A percentile compares a stretch with the other conserved stretches of the same genome.
phyloP scores from a whole-genome alignment of 495 filamentous ascomycete genomes.

The Aspergillus leporis region DNA sequence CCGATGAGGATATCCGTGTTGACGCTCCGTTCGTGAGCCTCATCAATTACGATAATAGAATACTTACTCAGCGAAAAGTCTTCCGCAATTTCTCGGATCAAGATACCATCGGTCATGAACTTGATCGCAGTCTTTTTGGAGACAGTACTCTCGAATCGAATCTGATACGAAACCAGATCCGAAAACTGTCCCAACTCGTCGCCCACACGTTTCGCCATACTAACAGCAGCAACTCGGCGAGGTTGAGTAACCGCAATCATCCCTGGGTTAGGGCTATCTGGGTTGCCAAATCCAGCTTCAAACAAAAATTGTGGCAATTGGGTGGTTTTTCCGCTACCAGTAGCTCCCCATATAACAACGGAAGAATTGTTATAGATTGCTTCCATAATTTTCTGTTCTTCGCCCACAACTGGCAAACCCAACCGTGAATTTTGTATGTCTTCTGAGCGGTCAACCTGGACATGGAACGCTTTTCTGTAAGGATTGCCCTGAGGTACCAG shows the following conservation, averaged over 20 bases:
- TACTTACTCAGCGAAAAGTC: conserved; percentile 94
- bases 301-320: conserved; percentile 95
- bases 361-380: conserved; percentile 85
- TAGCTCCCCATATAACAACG: conserved; percentile 92
- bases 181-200: conserved; percentile 73
- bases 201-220: conserved; percentile 89
- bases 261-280: conserved; percentile 74
- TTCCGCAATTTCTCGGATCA: conserved; percentile 85
- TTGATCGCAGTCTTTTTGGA: conserved; percentile 89
- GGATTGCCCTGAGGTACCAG: conserved; percentile 59
- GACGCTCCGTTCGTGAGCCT: conserved; percentile 95
- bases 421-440: conserved; percentile 77
- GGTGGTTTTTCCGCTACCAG: conserved; percentile 96
- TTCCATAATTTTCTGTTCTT: conserved; percentile 99
- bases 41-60: conserved; percentile 91
- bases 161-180: conserved; percentile 85
- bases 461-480: conserved; percentile 72
- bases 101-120: conserved; percentile 98
- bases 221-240: conserved; percentile 87
- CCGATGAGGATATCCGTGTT: conserved; percentile 98
- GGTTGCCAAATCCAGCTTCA: conserved; percentile 88
- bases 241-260: conserved; percentile 96
- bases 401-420: conserved; percentile 85
- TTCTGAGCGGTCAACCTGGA: conserved; percentile 66
- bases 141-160: conserved; percentile 87